Percentiles rank a stretch among this genome's conserved stretches.
phyloP scores from a whole-genome alignment of 495 filamentous ascomycete genomes.

The Podospora bellae-mahoneyi region DNA sequence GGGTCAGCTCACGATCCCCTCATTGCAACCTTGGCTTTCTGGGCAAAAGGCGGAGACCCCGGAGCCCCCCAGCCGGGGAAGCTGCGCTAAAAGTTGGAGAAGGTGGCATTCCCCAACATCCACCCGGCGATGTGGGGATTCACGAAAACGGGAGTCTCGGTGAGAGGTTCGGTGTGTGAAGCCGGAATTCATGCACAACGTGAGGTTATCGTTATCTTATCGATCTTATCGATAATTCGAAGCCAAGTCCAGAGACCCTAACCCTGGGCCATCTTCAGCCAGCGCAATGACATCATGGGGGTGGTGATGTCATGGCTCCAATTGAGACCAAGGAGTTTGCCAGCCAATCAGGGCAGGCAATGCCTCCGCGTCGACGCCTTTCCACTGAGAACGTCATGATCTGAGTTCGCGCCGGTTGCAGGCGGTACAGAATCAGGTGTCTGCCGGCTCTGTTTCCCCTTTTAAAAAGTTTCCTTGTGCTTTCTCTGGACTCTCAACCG shows the following conservation, averaged over 20 bases:
- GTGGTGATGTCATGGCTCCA: neutral
- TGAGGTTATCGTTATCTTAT: neutral
- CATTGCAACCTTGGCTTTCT: neutral
- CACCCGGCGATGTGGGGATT: neutral
- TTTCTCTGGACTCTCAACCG: neutral
- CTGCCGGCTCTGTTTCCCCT: neutral
- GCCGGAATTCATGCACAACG: too few species aligned
- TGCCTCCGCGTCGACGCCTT: neutral
- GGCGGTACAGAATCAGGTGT: neutral
- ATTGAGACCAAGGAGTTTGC: neutral
- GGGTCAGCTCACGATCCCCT: neutral
- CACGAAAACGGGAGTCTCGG: neutral
- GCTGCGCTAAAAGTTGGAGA: neutral
- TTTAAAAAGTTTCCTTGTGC: neutral
- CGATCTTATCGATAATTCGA: neutral
- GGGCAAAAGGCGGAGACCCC: constrained; percentile 1
- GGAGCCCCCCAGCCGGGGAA: constrained; percentile 3
- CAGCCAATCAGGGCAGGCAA: neutral
- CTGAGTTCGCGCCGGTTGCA: neutral
- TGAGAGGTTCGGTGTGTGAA: neutral
- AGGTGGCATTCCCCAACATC: neutral
- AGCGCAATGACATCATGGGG: neutral
- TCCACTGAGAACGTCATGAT: constrained; percentile 7
- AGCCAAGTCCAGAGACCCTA: neutral
- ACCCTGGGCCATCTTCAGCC: neutral